Conservation (phyloP, 2,329 filamentous ascomycete genomes). For the Neopestalotiopsis sp. region DNA sequence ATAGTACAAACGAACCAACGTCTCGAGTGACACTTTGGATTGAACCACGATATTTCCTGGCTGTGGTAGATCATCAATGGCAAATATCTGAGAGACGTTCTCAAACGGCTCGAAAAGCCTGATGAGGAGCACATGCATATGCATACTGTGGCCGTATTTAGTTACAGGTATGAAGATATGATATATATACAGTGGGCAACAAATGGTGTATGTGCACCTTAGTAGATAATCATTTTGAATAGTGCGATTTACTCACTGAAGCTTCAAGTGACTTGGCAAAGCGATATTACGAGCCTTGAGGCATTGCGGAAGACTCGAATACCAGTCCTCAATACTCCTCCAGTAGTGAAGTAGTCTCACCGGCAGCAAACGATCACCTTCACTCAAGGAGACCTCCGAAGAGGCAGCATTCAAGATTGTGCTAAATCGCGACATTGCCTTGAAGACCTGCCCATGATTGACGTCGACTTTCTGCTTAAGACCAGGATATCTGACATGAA, state of each 20-base stretch:
- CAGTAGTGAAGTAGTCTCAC: conserved; percentile 27
- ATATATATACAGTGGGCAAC: background rate
- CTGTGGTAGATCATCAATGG: conserved; percentile 18
- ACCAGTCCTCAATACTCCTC: conserved; percentile 33
- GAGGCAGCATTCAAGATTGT: conserved; percentile 40
- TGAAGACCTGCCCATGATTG: conserved; percentile 34
- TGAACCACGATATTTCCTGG: conserved; percentile 23
- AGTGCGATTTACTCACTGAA: conserved; percentile 37
- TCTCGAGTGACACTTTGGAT: conserved; percentile 31
- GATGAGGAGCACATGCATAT: conserved; percentile 42
- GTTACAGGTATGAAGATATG: too few relatives aligned
- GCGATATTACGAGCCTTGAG: conserved; percentile 36
- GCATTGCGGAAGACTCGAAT: conserved; percentile 27
- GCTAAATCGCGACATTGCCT: conserved; percentile 33
- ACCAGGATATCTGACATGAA: conserved; percentile 41
- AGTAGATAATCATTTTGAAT: background rate
- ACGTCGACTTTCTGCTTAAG: conserved; percentile 26
- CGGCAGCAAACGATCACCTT: conserved; percentile 22
- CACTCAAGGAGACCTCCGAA: conserved; percentile 18
- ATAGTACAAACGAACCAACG: conserved; percentile 36
- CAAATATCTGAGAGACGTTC: conserved; percentile 19
- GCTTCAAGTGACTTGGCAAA: conserved; percentile 39
- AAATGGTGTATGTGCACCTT: background rate
- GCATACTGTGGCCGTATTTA: conserved; percentile 37
- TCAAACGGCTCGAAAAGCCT: conserved; percentile 34